A percentile compares a stretch with the other conserved stretches of the same genome.
Conservation (phyloP, 2,329 filamentous ascomycete species). For the Ophiostoma ulmi region DNA sequence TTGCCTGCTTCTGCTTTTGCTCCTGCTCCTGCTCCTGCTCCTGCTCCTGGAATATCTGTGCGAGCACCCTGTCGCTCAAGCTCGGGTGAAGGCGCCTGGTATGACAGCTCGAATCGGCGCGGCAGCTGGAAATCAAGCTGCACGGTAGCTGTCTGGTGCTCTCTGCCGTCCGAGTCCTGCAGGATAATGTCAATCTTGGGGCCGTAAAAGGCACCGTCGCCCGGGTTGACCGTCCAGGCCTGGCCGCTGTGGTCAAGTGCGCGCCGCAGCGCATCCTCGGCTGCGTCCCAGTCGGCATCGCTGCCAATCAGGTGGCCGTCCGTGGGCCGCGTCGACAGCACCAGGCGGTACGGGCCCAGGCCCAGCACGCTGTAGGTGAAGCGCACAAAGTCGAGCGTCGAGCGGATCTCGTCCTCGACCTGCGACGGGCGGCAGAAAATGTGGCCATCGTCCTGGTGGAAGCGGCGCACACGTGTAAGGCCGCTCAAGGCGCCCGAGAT, state of each 20-base stretch:
- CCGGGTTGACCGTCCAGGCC: slow-evolving; percentile 69
- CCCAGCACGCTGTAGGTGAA: slow-evolving; percentile 65
- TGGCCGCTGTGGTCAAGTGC: slow-evolving; percentile 60
- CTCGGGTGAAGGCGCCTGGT: slow-evolving; percentile 63
- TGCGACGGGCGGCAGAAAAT: slow-evolving; percentile 76
- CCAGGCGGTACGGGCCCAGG: slow-evolving; percentile 67
- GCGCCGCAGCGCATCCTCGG: slow-evolving; percentile 60
- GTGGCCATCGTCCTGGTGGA: slow-evolving; percentile 94
- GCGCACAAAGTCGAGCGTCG: slow-evolving; percentile 68
- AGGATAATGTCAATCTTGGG: slow-evolving; percentile 88
- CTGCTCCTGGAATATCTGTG: not conserved
- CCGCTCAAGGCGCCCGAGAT: slow-evolving; percentile 86
- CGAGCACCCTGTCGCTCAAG: slow-evolving; percentile 46
- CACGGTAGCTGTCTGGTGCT: slow-evolving; percentile 83
- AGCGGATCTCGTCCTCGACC: slow-evolving; percentile 67
- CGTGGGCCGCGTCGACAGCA: slow-evolving; percentile 71
- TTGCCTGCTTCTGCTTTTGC: slow-evolving; percentile 40
- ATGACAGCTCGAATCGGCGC: slow-evolving; percentile 72
- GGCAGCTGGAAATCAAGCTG: slow-evolving; percentile 88
- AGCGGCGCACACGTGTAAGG: slow-evolving; percentile 84
- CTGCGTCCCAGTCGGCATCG: slow-evolving; percentile 60
- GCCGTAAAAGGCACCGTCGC: slow-evolving; percentile 85
- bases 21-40: not conserved
- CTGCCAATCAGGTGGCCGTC: slow-evolving; percentile 70
- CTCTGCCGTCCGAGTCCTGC: slow-evolving; percentile 73